Percentiles rank a stretch among this genome's conserved stretches.
Evolutionary conservation across 805 yeast genomes (phyloP).

Genomic region (Saccharomycopsis capsularis): DNA sequence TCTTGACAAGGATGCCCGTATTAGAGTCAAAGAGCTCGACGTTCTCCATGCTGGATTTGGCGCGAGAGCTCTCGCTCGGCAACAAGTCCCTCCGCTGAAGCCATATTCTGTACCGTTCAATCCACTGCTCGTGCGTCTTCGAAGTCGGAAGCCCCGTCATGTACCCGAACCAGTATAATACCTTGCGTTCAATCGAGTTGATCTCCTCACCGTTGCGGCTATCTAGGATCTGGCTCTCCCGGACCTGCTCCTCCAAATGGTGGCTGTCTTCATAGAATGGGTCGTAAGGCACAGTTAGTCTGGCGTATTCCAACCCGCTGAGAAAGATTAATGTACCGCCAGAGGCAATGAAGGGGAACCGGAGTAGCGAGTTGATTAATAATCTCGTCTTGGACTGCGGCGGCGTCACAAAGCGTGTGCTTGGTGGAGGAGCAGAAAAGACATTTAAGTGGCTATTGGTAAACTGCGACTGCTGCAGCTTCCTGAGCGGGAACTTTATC

Average conservation of each 20-base stretch:
- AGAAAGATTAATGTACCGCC: slow-evolving; percentile 1
- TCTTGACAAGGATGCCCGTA: no score
- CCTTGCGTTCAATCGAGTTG: background rate
- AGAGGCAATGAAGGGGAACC: background rate
- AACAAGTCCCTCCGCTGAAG: background rate
- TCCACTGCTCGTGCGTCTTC: background rate
- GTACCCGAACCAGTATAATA: background rate
- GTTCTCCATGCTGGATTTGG: background rate
- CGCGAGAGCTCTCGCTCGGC: background rate
- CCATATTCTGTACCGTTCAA: background rate
- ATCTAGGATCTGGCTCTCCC: background rate
- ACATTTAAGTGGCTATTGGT: slow-evolving; percentile 5
- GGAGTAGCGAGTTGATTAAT: slow-evolving; percentile 4
- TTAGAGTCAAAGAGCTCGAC: background rate
- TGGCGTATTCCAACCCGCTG: slow-evolving; percentile 10
- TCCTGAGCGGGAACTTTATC: slow-evolving; percentile 5
- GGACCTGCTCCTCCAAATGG: no score
- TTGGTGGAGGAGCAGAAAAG: no score
- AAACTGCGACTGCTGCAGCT: background rate
- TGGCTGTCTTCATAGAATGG: slow-evolving; percentile 18
- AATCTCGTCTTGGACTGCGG: background rate
- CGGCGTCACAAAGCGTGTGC: background rate
- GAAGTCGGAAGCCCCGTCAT: no score
- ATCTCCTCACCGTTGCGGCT: background rate
- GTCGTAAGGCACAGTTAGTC: slow-evolving; percentile 15